Conservation (phyloP, 2,329 filamentous ascomycete species). For the Cladosporium sp. region DNA sequence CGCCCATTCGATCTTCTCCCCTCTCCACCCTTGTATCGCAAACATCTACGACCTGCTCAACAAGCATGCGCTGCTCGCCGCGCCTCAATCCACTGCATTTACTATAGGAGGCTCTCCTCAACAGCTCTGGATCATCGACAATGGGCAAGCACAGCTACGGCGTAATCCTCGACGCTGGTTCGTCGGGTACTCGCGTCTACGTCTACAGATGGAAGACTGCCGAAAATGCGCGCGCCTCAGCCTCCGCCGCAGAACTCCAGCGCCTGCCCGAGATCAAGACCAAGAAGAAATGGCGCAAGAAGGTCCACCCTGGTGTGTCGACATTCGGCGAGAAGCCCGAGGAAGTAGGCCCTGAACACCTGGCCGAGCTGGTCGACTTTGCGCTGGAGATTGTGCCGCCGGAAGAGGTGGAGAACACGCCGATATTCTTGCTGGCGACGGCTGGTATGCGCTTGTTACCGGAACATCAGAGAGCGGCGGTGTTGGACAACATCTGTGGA, state of each 20-base stretch:
- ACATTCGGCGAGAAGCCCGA: conserved; percentile 79
- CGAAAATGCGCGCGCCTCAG: conserved; percentile 64
- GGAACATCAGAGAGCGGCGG: conserved; percentile 67
- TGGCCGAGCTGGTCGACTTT: conserved; percentile 77
- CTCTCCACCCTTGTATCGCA: not conserved
- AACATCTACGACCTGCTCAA: not conserved
- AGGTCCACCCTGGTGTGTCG: conserved; percentile 89
- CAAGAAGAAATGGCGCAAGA: conserved; percentile 86
- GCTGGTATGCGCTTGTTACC: conserved; percentile 90
- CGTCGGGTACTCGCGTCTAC: conserved; percentile 91
- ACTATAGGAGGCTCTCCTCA: not conserved
- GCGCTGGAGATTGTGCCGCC: conserved; percentile 76
- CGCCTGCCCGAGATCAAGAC: conserved; percentile 79
- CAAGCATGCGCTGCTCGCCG: not conserved
- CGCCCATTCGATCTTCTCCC: not conserved
- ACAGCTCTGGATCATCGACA: not conserved
- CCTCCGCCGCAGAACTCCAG: conserved; percentile 61
- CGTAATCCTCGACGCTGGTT: conserved; percentile 95
- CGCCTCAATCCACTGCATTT: not conserved
- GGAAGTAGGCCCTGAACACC: conserved; percentile 77
- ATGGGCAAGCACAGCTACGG: conserved; percentile 64
- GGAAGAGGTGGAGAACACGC: conserved; percentile 77
- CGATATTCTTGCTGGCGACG: conserved; percentile 92
- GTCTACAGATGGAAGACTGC: conserved; percentile 92
- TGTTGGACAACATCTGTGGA: conserved; percentile 77